Conservation (phyloP, 2,329 filamentous ascomycete genomes). For the Aspergillus sp. region DNA sequence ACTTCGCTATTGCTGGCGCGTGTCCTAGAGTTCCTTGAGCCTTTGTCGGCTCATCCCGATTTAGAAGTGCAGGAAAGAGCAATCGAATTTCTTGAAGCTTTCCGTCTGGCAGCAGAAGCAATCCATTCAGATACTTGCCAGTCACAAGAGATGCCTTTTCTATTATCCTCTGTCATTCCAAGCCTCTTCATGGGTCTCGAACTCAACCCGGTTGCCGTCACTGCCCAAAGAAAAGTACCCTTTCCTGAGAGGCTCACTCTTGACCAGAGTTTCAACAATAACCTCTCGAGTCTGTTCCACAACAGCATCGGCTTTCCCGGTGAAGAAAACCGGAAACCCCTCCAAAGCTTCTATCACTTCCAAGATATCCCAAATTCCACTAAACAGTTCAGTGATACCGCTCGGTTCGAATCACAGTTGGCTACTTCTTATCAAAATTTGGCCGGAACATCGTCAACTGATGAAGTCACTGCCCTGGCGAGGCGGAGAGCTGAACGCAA, state of each 20-base stretch:
- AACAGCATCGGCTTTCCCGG: slow-evolving; percentile 49
- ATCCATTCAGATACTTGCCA: slow-evolving; percentile 26
- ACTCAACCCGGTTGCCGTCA: slow-evolving; percentile 80
- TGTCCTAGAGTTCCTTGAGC: slow-evolving; percentile 76
- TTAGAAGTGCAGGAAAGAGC: slow-evolving; percentile 93
- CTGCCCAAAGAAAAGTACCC: slow-evolving; percentile 82
- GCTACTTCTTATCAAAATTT: slow-evolving; percentile 34
- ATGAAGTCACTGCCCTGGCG: slow-evolving; percentile 70
- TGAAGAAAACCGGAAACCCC: slow-evolving; percentile 40
- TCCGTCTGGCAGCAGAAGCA: slow-evolving; percentile 82
- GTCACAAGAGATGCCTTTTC: slow-evolving; percentile 63
- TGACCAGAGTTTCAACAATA: slow-evolving; percentile 74
- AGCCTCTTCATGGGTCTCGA: slow-evolving; percentile 81
- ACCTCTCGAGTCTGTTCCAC: slow-evolving; percentile 62
- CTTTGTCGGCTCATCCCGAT: slow-evolving; percentile 72
- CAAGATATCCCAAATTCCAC: slow-evolving; percentile 18
- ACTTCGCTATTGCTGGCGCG: slow-evolving; percentile 74
- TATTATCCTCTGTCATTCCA: slow-evolving; percentile 87
- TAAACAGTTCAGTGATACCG: slow-evolving; percentile 16
- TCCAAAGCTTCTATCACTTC: slow-evolving; percentile 36
- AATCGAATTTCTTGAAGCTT: slow-evolving; percentile 85
- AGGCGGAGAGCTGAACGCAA: slow-evolving; percentile 69
- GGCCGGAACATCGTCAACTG: slow-evolving; percentile 35
- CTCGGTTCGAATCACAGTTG: slow-evolving; percentile 15
- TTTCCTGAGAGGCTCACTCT: slow-evolving; percentile 71